These are phyloP conservation scores for Neurospora terricola DNA, from an alignment of 495 filamentous ascomycete species.

Conservation along the genomic window DNA sequence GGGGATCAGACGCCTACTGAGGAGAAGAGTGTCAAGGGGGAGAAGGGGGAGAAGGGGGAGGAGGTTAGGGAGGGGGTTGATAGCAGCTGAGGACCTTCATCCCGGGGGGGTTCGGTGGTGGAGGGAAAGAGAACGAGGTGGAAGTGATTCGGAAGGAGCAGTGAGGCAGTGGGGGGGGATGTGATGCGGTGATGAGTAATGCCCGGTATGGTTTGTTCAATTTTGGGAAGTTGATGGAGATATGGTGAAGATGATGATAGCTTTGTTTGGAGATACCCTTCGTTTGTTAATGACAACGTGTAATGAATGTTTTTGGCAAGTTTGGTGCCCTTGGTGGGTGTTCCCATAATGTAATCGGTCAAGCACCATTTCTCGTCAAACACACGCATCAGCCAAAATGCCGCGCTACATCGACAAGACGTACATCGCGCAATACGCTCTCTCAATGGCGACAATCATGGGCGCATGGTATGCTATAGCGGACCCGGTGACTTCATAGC, in stretches of 20 bases:
- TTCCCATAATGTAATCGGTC: too few species aligned
- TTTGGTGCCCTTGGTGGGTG: too few species aligned
- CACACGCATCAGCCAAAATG: too few species aligned
- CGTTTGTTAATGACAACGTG: background rate
- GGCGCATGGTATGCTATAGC: too few species aligned
- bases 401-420: too few species aligned
- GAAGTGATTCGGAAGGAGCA: background rate
- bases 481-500: too few species aligned
- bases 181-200: background rate
- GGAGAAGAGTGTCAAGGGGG: background rate
- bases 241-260: background rate
- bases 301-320: too few species aligned
- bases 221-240: background rate
- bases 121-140: background rate
- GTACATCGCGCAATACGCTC: too few species aligned
- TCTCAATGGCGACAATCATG: too few species aligned
- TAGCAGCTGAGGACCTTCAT: too few species aligned
- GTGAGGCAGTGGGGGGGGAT: background rate
- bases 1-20: background rate
- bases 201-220: background rate
- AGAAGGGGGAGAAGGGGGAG: background rate
- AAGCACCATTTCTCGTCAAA: too few species aligned
- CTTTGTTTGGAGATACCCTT: background rate
- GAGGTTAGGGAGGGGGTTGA: background rate
- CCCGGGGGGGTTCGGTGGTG: fast-evolving